Conservation (phyloP, 73 alveolate species). For the Paramecium primaurelia region DNA sequence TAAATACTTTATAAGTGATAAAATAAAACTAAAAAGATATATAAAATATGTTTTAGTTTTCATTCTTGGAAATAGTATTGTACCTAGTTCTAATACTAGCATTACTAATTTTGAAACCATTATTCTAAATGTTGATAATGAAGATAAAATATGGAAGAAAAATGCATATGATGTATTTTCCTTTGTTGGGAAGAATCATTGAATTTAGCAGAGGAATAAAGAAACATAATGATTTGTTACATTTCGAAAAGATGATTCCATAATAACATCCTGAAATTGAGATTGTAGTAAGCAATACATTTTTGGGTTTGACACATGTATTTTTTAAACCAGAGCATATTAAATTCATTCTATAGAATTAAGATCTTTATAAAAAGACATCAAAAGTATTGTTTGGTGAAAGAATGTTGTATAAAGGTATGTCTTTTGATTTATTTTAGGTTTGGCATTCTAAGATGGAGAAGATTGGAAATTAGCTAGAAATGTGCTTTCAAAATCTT, state of each 20-base stretch:
- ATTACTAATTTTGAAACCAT: background rate
- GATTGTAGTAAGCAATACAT: background rate
- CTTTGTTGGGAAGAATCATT: background rate
- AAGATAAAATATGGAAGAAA: slow-evolving; percentile 8
- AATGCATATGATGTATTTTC: background rate
- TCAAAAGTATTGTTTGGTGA: slow-evolving; percentile 2
- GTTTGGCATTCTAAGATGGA: background rate
- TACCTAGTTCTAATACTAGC: background rate
- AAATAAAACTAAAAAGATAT: background rate
- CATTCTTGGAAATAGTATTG: background rate
- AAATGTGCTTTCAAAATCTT: slow-evolving; percentile 7
- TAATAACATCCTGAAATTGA: background rate
- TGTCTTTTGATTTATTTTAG: background rate
- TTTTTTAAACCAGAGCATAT: background rate
- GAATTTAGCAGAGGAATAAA: background rate
- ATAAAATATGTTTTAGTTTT: background rate
- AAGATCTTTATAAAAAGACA: background rate
- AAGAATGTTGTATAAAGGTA: background rate
- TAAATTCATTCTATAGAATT: background rate
- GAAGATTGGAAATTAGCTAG: slow-evolving; percentile 46
- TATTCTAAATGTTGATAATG: background rate
- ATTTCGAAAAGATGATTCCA: background rate
- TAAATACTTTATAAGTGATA: background rate
- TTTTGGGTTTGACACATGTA: background rate
- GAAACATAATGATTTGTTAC: background rate